Percentiles rank a stretch among this genome's conserved stretches.
These are phyloP conservation scores for Fusarium pseudograminearum DNA, from an alignment of 2,329 filamentous ascomycete genomes.

Conservation along the genomic window DNA sequence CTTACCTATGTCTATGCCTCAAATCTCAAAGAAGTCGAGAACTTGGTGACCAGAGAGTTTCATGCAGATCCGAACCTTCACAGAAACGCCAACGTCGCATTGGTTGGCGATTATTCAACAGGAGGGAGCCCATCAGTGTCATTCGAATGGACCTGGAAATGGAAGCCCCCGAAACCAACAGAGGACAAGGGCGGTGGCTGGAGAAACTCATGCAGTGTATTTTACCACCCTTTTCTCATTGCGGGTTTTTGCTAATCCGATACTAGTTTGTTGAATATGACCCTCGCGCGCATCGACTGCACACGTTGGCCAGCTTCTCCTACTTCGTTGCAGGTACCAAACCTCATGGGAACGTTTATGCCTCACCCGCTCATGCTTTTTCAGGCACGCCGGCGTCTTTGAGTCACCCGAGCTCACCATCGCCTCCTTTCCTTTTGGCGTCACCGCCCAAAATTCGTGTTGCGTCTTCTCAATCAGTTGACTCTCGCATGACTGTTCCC, in stretches of 20 bases:
- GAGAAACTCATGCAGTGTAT: slow-evolving; percentile 92
- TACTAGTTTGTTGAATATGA: slow-evolving; percentile 94
- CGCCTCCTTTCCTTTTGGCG: slow-evolving; percentile 77
- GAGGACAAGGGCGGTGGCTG: slow-evolving; percentile 92
- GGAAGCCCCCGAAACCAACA: slow-evolving; percentile 84
- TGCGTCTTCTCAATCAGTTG: slow-evolving; percentile 87
- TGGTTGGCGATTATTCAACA: slow-evolving; percentile 93
- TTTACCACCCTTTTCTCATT: slow-evolving; percentile 45
- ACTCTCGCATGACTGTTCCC: slow-evolving; percentile 81
- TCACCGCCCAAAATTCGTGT: slow-evolving; percentile 83
- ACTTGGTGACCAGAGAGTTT: slow-evolving; percentile 93
- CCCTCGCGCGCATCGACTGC: slow-evolving; percentile 86
- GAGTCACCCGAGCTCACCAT: slow-evolving; percentile 73
- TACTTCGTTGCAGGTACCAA: slow-evolving; percentile 88
- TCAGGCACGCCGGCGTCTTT: slow-evolving; percentile 59
- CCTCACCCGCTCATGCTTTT: slow-evolving; percentile 32
- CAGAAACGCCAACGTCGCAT: slow-evolving; percentile 94
- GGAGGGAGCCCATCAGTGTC: slow-evolving; percentile 84
- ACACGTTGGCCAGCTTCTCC: slow-evolving; percentile 90
- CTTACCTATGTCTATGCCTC: slow-evolving; percentile 94
- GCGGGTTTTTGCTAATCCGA: slow-evolving; percentile 43
- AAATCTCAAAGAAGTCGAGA: slow-evolving; percentile 88
- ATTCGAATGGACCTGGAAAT: slow-evolving; percentile 97
- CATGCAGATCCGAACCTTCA: slow-evolving; percentile 97
- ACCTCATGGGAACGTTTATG: slow-evolving; percentile 4